Base-by-base conservation (phyloP, 192 early-diverging fungal species). In the Obelidium mucronatum region DNA sequence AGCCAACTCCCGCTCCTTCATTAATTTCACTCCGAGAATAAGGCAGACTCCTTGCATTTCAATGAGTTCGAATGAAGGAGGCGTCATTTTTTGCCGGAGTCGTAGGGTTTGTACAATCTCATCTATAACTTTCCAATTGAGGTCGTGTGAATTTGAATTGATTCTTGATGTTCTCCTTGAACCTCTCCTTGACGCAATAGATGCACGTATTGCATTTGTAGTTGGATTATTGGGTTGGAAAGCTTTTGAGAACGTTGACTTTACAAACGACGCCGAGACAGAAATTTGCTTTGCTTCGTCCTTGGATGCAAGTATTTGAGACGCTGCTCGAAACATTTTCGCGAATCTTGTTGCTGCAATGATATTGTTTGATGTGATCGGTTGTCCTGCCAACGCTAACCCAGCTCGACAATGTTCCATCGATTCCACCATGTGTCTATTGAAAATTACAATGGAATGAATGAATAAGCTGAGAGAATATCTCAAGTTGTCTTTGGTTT, bases 101-200 rank as follows among this genome's bases (percentile, higher is more conserved):
- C 48, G 59, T 39, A 74, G n/a, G 1, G 55, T 58, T 62, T 74
- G 56, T 30, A 74, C n/a, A 42, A 74, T 26, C 33, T 74, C 72
- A 5, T 51, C 13, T 4, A 62, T 48, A n/a, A 33, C 34, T 62
- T 62, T 74, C 34, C 13, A 31, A 51, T 30, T 65, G 19, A 34
- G 63, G 19, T 35, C 63, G n/a, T n/a, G 19, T 17, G 30, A 24
- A 24, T 36, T 13, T 15, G 63, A 37, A 35, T 40, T 35, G 63
- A 65, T 2, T 33, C 28, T 19, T 36, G 63, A 19, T 22, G 1
- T 1, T 48, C 19, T 6, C 44, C 44, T 48, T 48, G 44, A 48
- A 48, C 11, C 44, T 48, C 44, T 48, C 19, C 44, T 6, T 15
- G 44, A 48, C 8, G 44, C 44, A 48, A 48, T 19, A 19, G 44